Evolutionary conservation across 441 rosid species (phyloP), one percentile per base, ranked within the genome.

Genomic region (Erodium moschatum): DNA sequence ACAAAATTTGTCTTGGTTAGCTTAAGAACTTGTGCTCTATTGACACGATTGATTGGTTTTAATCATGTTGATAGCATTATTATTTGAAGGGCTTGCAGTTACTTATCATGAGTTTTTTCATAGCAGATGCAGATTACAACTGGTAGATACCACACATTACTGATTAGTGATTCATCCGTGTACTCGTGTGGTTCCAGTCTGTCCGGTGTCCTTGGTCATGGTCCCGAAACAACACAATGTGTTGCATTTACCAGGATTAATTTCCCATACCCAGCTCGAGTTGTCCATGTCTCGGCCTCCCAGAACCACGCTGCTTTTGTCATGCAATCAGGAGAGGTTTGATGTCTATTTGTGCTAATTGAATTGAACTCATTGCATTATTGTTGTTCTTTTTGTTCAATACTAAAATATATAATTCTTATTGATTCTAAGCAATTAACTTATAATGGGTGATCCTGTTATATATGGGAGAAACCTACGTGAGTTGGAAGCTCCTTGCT

Each of bases 71-170:
- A 46, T 46, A 46, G 2, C 52, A 46, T 46, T 70, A 63, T 10
- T 71, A 62, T 56, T 46, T 7, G 58, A 72, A 50, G 19, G 48
- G 48, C 52, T 69, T 68, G 16, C 67, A 35, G 42, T 73, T 58
- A 24, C 60, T 72, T 44, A 65, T 78, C 70, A 18, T 74, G 74
- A 50, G 3, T 18, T 71, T 44, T 24, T 67, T 61, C 62, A 58
- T 74, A 65, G 79, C 93, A 90, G 97, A 88, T 93, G 97, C 98
- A 89, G 88, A 78, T 90, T 69, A 87, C 97, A 44, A 90, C 97
- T 0, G 97, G 97, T 73, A 89, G 83, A 82, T 86, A 89, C 81
- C 97, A 89, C 81, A 93, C 97, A 21, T 77, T 93, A 82, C 82
- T 93, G 69, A 86, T 91, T 83, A 85, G 84, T 73, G 80, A 89